Evolutionary conservation across 768 basidiomycete species (phyloP).

Genomic region (Trametes punicea): DNA sequence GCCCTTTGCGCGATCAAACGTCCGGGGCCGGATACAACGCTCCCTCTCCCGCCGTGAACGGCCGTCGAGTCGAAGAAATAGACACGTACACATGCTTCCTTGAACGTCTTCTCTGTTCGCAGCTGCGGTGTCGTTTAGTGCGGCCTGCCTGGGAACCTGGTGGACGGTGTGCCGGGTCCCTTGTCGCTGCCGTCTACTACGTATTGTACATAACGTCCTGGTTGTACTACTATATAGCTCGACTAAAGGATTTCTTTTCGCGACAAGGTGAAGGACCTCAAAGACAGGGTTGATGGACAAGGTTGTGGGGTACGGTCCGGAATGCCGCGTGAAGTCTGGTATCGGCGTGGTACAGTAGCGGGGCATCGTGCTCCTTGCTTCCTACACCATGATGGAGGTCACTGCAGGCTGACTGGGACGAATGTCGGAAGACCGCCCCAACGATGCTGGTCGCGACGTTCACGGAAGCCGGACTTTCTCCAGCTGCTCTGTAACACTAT

Average conservation of each 20-base stretch:
- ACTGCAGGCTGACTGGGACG: not conserved
- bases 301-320: not conserved
- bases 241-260: not conserved
- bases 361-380: not conserved
- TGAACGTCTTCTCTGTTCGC: not conserved
- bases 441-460: not conserved
- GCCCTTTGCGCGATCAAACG: not conserved
- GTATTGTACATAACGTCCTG: constrained; percentile 12
- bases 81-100: not conserved
- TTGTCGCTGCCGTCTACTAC: not conserved
- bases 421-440: not conserved
- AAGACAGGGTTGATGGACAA: no score
- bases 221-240: constrained; percentile 16
- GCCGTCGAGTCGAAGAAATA: no score
- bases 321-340: not conserved
- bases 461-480: constrained; percentile 1
- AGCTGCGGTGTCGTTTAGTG: not conserved
- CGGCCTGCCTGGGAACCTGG: no score
- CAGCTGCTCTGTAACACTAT: not conserved
- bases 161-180: no score
- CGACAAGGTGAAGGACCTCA: not conserved
- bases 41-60: no score
- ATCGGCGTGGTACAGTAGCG: not conserved
- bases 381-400: not conserved
- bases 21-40: not conserved